Base-by-base conservation (phyloP, 2,329 filamentous ascomycete genomes). In the Rhynchosporium graminicola region DNA sequence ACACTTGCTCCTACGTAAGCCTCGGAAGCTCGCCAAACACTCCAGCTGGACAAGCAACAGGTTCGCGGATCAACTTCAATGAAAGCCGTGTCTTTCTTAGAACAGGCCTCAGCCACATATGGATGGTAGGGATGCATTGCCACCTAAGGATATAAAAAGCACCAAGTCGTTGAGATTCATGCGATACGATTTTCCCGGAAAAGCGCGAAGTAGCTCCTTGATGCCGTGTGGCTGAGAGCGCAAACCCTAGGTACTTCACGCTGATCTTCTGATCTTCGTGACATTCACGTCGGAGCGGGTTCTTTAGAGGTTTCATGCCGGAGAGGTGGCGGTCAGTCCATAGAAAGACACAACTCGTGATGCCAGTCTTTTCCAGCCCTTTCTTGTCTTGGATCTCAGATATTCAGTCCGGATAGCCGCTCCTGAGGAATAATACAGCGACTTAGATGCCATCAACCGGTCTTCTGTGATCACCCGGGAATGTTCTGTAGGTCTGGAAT, bases 141-240 rank as follows among this genome's bases (percentile, higher is more conserved):
- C 59, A 61, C 59, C 46, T 57, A 29, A 50, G 43, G n/a, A 50
- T 50, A 58, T 31, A 52, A 52, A 47, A 43, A 43, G 36, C n/a
- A 50, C 43, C 20, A 33, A 57, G 31, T 50, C 26, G 20, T 1
- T 20, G 20, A 7, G 29, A 57, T 57, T 61, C 52, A 61, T 61
- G 59, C 59, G 54, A 45, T 46, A 52, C 45, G 46, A 61, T 46
- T 33, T 33, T 46, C 45, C 43, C 45, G 51, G 36, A 57, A 42
- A 61, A 33, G 33, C 57, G 43, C 8, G 38, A 61, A 33, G 54
- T 56, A 50, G 26, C 42, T 36, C 36, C 4, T 42, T 45, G 58
- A 61, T 61, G 59, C 46, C 47, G 36, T 43, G 59, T 61, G 59
- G 59, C 59, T 61, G 52, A 61, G 52, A 57, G 43, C 52, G 20